These are phyloP conservation scores for Thielaviopsis populi DNA, from an alignment of 2,329 filamentous ascomycete species.

Conservation along the genomic window DNA sequence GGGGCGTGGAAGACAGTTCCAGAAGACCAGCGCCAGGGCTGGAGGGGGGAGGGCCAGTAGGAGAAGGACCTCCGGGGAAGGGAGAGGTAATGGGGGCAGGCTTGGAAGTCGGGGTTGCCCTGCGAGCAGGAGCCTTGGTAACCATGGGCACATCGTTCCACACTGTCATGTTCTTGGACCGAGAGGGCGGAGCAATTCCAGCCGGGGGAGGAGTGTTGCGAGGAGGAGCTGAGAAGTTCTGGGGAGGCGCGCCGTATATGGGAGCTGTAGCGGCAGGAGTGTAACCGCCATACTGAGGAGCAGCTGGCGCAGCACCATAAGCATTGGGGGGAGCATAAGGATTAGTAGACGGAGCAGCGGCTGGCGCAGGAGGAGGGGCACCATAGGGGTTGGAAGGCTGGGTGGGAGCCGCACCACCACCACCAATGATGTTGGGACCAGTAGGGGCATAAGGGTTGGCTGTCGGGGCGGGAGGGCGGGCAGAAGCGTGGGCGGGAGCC, in stretches of 20 bases:
- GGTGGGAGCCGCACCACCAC: neutral
- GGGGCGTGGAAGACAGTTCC: slow-evolving; percentile 51
- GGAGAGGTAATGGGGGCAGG: slow-evolving; percentile 56
- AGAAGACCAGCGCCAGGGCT: slow-evolving; percentile 45
- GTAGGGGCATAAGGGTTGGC: slow-evolving; percentile 19
- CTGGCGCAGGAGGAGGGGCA: slow-evolving; percentile 31
- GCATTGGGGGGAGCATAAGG: slow-evolving; percentile 16
- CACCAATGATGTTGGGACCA: slow-evolving; percentile 9
- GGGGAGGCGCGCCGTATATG: slow-evolving; percentile 23
- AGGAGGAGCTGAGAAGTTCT: slow-evolving; percentile 27
- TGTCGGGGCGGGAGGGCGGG: slow-evolving; percentile 23
- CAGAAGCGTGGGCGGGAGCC: neutral
- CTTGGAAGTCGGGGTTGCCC: slow-evolving; percentile 49
- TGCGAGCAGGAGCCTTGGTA: slow-evolving; percentile 54
- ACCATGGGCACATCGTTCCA: slow-evolving; percentile 97
- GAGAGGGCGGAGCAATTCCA: slow-evolving; percentile 41
- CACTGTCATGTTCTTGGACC: slow-evolving; percentile 55
- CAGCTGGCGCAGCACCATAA: slow-evolving; percentile 1
- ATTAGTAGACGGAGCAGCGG: slow-evolving; percentile 19
- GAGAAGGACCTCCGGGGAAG: slow-evolving; percentile 50
- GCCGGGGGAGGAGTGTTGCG: slow-evolving; percentile 50
- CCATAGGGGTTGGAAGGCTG: slow-evolving; percentile 27
- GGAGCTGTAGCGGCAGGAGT: slow-evolving; percentile 21
- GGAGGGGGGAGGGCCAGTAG: slow-evolving; percentile 40
- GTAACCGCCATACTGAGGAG: slow-evolving; percentile 16